phyloP scores from a whole-genome alignment of 164 flowering plant genomes.

The Dillenia turbinata region DNA sequence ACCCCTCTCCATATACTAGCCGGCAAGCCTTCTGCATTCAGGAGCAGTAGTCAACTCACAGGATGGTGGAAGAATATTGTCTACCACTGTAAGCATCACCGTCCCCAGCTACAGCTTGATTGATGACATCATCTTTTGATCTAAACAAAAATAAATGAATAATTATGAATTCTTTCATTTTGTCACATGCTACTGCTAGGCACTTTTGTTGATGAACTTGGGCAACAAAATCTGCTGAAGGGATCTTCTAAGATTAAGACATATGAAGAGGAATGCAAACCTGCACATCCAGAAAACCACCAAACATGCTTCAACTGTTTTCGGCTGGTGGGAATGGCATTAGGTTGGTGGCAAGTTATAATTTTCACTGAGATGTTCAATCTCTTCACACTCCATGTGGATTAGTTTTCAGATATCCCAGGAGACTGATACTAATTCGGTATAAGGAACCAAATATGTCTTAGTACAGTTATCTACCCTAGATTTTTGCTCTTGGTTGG shows the following conservation, averaged over 20 bases:
- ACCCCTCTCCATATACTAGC: slow-evolving; percentile 15
- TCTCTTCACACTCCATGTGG: too few relatives aligned
- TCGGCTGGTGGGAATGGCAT: not conserved
- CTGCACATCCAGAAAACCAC: slow-evolving; percentile 15
- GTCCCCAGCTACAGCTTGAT: not conserved
- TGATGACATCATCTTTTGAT: too few relatives aligned
- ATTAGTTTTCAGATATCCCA: too few relatives aligned
- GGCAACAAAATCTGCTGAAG: not conserved
- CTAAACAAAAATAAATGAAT: not conserved
- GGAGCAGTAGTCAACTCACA: slow-evolving; percentile 23
- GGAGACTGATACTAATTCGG: too few relatives aligned
- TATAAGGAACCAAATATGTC: too few relatives aligned
- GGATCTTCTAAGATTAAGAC: not conserved
- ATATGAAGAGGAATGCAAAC: not conserved
- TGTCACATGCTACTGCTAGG: slow-evolving; percentile 1
- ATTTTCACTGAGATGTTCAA: too few relatives aligned
- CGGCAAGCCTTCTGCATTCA: slow-evolving; percentile 18
- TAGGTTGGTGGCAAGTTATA: not conserved
- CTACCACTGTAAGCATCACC: slow-evolving; percentile 25
- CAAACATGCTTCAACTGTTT: slow-evolving; percentile 7
- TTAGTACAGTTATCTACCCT: too few relatives aligned
- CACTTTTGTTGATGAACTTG: slow-evolving; percentile 17
- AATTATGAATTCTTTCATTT: not conserved
- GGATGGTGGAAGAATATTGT: slow-evolving; percentile 1
- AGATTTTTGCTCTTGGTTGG: too few relatives aligned